Conservation (phyloP, 148 eudicot genomes). For the Rhododendron kiyosumense region DNA sequence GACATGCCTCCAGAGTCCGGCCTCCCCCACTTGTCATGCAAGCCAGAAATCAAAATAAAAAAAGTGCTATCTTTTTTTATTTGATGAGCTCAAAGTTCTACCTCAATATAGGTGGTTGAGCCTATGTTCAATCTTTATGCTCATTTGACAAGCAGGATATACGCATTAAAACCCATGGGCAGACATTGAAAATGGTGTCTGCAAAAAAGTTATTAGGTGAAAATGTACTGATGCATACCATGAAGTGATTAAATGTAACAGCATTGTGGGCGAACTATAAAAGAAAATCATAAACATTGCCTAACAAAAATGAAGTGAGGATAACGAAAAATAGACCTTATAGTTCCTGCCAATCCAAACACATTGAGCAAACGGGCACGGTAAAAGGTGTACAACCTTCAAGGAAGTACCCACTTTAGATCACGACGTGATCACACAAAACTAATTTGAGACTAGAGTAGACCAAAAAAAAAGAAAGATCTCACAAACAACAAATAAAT, state of each 20-base stretch:
- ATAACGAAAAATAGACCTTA: constrained; percentile 29
- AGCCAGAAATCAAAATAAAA: neutral
- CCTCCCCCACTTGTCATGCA: neutral
- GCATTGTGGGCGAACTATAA: neutral
- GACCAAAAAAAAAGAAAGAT: neutral
- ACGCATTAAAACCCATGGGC: neutral
- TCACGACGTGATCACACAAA: neutral
- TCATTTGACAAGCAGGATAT: neutral
- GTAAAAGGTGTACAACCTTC: constrained; percentile 52
- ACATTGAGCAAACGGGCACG: constrained; percentile 73
- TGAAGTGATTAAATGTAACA: neutral
- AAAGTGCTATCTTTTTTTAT: too few relatives aligned
- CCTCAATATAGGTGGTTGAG: neutral
- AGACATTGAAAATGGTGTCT: neutral
- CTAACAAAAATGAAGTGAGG: neutral
- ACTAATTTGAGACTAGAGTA: neutral
- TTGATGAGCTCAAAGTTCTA: neutral
- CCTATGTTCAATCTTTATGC: neutral
- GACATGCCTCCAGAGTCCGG: neutral
- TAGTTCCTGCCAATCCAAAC: constrained; percentile 63
- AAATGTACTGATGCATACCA: neutral
- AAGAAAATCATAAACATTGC: neutral
- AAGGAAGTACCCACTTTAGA: neutral
- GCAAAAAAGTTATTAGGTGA: neutral
- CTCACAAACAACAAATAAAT: neutral